phyloP scores from a whole-genome alignment of 2,329 filamentous ascomycete genomes.

The Fusarium solani-melongenae region DNA sequence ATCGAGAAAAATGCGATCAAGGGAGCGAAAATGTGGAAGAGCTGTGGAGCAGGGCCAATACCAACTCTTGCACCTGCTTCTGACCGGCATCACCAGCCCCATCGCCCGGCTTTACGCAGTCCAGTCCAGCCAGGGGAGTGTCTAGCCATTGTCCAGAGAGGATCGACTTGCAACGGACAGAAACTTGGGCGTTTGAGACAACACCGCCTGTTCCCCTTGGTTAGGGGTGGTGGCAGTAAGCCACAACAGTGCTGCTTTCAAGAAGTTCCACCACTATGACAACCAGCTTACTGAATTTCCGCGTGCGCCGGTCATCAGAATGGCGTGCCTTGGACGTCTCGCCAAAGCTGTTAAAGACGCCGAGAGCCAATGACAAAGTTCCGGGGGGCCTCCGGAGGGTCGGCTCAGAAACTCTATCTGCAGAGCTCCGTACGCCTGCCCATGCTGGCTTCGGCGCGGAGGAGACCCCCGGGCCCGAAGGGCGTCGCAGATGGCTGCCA shows the following conservation, averaged over 20 bases:
- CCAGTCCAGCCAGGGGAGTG: not conserved
- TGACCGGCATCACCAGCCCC: constrained; percentile 15
- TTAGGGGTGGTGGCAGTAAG: not conserved
- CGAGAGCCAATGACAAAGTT: constrained; percentile 17
- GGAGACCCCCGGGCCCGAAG: constrained; percentile 21
- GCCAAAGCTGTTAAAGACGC: not conserved
- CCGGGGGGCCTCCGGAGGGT: constrained; percentile 21
- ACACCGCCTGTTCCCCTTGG: not conserved
- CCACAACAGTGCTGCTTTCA: not conserved
- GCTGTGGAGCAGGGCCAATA: constrained; percentile 8
- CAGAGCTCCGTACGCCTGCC: constrained; percentile 1
- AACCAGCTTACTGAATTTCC: not conserved
- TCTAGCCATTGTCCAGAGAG: not conserved
- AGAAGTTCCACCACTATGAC: not conserved
- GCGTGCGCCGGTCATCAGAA: constrained; percentile 3
- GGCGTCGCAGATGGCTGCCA: constrained; percentile 14
- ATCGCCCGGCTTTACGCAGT: constrained; percentile 1
- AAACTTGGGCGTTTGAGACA: not conserved
- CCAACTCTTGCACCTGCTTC: constrained; percentile 14
- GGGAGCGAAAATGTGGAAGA: constrained; percentile 18
- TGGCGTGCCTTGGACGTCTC: constrained; percentile 14
- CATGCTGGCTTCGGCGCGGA: constrained; percentile 24
- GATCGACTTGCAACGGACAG: not conserved
- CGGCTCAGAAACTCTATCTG: constrained; percentile 28
- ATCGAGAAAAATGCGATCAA: constrained; percentile 43